These are phyloP conservation scores for Crucibulum cyathiforme DNA, from an alignment of 1,284 basidiomycete genomes.

Conservation along the genomic window DNA sequence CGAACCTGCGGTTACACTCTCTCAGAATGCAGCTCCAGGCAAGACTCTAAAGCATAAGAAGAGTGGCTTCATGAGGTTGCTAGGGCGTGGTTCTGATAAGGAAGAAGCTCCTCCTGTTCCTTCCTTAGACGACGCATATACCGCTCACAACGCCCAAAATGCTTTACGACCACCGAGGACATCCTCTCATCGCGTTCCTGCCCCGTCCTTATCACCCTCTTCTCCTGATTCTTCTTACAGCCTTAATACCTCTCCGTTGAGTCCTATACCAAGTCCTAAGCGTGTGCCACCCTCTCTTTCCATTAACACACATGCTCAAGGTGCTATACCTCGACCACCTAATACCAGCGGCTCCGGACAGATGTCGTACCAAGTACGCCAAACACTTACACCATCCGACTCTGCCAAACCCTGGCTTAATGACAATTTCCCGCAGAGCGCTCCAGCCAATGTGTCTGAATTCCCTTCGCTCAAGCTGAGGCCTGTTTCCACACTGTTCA, in stretches of 20 bases:
- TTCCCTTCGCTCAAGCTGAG: conserved; percentile 74
- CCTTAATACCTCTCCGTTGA: conserved; percentile 1
- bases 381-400: conserved; percentile 17
- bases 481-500: conserved; percentile 78
- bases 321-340: conserved; percentile 11
- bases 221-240: conserved; percentile 13
- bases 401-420: conserved; percentile 31
- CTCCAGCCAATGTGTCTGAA: conserved; percentile 64
- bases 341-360: conserved; percentile 6
- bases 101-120: conserved; percentile 65
- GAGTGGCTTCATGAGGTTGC: conserved; percentile 82
- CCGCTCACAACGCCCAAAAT: conserved; percentile 35
- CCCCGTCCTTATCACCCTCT: conserved; percentile 46
- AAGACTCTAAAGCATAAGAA: conserved; percentile 73
- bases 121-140: conserved; percentile 45
- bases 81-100: conserved; percentile 57
- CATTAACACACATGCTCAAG: conserved; percentile 44
- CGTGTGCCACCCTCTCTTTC: conserved; percentile 50
- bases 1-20: conserved; percentile 34
- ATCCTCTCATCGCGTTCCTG: conserved; percentile 48
- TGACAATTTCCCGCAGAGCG: conserved; percentile 54
- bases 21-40: conserved; percentile 29
- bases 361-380: background rate
- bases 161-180: conserved; percentile 32
- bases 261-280: conserved; percentile 31